Conservation (phyloP, 352 stramenopile species). For the Thraustochytrium striatum region DNA sequence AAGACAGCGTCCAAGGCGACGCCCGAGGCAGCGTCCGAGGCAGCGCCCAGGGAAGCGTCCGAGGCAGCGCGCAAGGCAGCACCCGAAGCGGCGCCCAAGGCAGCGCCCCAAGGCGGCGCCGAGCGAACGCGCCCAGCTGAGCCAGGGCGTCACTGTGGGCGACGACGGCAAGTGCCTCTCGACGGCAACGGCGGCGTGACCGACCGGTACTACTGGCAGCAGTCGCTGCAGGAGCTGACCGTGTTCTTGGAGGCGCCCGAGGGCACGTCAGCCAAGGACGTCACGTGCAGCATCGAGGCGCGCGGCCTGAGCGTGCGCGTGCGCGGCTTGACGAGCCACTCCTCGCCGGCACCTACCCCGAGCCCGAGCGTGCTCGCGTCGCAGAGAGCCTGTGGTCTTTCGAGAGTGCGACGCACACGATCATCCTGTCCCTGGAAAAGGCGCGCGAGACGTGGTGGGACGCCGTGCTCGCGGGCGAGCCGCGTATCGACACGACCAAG, state of each 20-base stretch:
- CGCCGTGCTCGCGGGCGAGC: constrained; percentile 57
- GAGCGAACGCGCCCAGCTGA: not conserved
- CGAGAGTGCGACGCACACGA: not conserved
- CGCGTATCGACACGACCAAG: constrained; percentile 66
- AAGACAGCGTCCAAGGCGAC: constrained; percentile 4
- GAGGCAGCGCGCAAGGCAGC: not conserved
- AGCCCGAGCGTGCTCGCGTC: not conserved
- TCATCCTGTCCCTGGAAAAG: constrained; percentile 63
- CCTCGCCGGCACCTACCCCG: constrained; percentile 66
- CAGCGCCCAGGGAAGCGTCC: not conserved
- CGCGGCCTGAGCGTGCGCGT: constrained; percentile 74
- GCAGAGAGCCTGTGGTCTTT: constrained; percentile 22
- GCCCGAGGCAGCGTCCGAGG: not conserved
- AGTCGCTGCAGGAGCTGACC: constrained; percentile 91
- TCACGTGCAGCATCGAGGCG: constrained; percentile 83
- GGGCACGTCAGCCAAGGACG: constrained; percentile 82
- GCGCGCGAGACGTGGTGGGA: constrained; percentile 63
- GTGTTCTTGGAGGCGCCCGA: constrained; percentile 82
- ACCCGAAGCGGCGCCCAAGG: too few species aligned
- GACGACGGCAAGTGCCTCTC: constrained; percentile 70
- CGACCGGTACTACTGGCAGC: constrained; percentile 94
- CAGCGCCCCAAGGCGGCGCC: constrained; percentile 14
- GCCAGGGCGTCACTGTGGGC: constrained; percentile 39
- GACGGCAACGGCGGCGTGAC: constrained; percentile 81
- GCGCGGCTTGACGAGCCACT: constrained; percentile 64